Evolutionary conservation across 768 basidiomycete genomes (phyloP).

Genomic region (Nidularia sp.): DNA sequence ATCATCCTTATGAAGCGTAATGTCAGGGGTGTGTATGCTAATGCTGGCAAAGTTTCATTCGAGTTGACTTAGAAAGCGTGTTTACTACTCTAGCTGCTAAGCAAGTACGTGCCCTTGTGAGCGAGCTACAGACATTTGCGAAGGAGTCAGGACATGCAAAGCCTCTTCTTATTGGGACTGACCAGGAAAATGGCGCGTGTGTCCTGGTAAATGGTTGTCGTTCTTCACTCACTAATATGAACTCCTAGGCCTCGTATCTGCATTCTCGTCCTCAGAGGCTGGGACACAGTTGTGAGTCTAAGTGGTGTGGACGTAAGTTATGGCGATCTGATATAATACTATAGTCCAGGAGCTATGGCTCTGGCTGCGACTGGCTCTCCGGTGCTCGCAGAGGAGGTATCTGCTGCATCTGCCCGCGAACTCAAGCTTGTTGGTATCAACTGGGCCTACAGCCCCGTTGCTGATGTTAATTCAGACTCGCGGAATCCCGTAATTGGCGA

Average conservation of each 20-base stretch:
- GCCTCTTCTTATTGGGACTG: constrained; percentile 65
- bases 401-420: constrained; percentile 48
- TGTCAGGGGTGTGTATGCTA: constrained; percentile 38
- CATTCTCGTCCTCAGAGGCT: constrained; percentile 51
- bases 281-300: constrained; percentile 65
- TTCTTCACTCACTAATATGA: not conserved
- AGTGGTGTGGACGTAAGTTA: not conserved
- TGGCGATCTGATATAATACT: not conserved
- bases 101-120: constrained; percentile 46
- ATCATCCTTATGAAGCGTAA: constrained; percentile 72
- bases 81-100: constrained; percentile 32
- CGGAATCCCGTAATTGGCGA: constrained; percentile 69
- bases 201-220: not conserved
- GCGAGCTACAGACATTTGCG: constrained; percentile 50
- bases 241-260: constrained; percentile 58
- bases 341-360: constrained; percentile 73
- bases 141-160: constrained; percentile 48
- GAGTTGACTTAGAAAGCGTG: not conserved
- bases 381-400: constrained; percentile 40
- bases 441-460: constrained; percentile 71
- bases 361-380: constrained; percentile 50
- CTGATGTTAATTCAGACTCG: constrained; percentile 68
- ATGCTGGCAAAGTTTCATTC: not conserved
- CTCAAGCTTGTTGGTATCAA: constrained; percentile 61
- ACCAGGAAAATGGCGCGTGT: constrained; percentile 65